Conservation (phyloP, 768 basidiomycete genomes). For the Tulasnella sp. region DNA sequence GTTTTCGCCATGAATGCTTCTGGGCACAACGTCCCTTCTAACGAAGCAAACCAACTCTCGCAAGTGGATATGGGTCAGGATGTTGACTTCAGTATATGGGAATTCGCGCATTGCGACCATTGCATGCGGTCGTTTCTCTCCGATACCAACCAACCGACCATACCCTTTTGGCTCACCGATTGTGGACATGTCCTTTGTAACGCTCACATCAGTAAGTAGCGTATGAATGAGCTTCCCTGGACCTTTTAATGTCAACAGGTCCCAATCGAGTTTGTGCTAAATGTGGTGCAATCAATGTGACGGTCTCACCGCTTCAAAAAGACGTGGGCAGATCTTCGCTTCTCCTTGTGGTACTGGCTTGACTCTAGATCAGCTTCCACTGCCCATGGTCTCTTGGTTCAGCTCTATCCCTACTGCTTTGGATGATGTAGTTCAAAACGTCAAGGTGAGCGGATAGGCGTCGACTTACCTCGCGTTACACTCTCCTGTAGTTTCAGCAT, state of each 20-base stretch:
- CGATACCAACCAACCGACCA: conserved; percentile 36
- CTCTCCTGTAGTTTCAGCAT: conserved; percentile 54
- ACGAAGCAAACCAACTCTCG: too few species aligned
- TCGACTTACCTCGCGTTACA: not conserved
- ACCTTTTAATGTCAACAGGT: conserved; percentile 31
- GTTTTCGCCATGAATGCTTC: too few species aligned
- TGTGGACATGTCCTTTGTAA: conserved; percentile 83
- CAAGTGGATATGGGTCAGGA: too few species aligned
- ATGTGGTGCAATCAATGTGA: conserved; percentile 51
- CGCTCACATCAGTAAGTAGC: conserved; percentile 59
- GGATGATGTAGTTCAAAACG: conserved; percentile 52
- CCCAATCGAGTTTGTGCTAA: conserved; percentile 61
- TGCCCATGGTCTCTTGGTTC: conserved; percentile 78
- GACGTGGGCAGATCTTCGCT: conserved; percentile 38
- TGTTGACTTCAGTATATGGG: conserved; percentile 36
- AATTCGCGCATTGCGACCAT: conserved; percentile 56
- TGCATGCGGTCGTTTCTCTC: conserved; percentile 56
- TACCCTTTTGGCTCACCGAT: conserved; percentile 83
- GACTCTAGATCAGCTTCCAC: conserved; percentile 48
- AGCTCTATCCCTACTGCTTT: conserved; percentile 45
- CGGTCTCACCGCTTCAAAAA: conserved; percentile 57
- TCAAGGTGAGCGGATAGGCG: conserved; percentile 37
- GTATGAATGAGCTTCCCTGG: conserved; percentile 18
- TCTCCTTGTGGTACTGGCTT: not conserved
- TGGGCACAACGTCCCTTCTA: too few species aligned